Percentiles rank a stretch among this genome's conserved stretches.
Evolutionary conservation across 2,329 filamentous ascomycete species (phyloP).

Genomic region (Penicillium sp.): DNA sequence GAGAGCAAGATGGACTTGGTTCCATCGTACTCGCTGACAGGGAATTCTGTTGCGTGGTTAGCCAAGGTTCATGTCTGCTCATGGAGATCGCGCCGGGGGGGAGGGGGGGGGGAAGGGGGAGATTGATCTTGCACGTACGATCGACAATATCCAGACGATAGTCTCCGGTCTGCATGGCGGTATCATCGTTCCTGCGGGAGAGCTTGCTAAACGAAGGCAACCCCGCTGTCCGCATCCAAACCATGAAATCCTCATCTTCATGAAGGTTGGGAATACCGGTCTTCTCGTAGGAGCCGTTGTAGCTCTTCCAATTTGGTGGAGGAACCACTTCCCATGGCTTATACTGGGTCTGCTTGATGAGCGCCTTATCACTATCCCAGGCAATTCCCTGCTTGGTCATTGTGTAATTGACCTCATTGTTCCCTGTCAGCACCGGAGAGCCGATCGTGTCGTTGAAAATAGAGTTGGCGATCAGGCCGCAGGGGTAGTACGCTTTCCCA

Average conservation of each 20-base stretch:
- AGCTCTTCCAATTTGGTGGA: slow-evolving; percentile 79
- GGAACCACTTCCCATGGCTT: slow-evolving; percentile 67
- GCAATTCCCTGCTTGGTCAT: slow-evolving; percentile 82
- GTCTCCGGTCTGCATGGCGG: slow-evolving; percentile 66
- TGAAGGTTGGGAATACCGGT: slow-evolving; percentile 70
- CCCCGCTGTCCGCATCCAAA: slow-evolving; percentile 98
- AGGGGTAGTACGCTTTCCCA: slow-evolving; percentile 84
- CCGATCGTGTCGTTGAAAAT: slow-evolving; percentile 92
- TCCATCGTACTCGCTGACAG: slow-evolving; percentile 74
- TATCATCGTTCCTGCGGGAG: slow-evolving; percentile 75
- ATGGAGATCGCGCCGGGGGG: not conserved
- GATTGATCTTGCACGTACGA: slow-evolving; percentile 59
- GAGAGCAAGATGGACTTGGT: slow-evolving; percentile 89
- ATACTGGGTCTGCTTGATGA: slow-evolving; percentile 75
- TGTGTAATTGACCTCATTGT: slow-evolving; percentile 60
- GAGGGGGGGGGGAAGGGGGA: too few relatives aligned
- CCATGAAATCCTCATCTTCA: slow-evolving; percentile 82
- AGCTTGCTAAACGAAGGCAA: slow-evolving; percentile 94
- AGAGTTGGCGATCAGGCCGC: slow-evolving; percentile 94
- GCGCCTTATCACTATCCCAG: slow-evolving; percentile 78
- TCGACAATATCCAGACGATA: slow-evolving; percentile 78
- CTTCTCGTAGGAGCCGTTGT: slow-evolving; percentile 71
- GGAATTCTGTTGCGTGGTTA: slow-evolving; percentile 66
- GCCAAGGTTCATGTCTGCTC: not conserved
- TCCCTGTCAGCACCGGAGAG: slow-evolving; percentile 61